Conservation (phyloP, 176 grass and related monocot genomes). For the Poa annua region DNA sequence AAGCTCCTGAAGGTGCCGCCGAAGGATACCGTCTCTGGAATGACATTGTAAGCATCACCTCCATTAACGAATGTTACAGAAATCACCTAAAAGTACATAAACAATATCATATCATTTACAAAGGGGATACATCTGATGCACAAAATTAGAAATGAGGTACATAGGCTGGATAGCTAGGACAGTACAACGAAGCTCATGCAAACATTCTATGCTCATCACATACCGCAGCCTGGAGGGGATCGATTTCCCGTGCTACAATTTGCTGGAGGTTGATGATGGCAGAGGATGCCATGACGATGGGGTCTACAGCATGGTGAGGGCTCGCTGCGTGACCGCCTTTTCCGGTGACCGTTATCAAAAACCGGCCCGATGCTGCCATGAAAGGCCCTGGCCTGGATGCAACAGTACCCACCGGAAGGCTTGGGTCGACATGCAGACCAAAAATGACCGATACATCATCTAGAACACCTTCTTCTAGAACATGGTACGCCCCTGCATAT, state of each 20-base stretch:
- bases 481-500: not conserved
- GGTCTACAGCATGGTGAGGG: conserved; percentile 1
- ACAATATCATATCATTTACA: not conserved
- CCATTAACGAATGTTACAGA: conserved; percentile 14
- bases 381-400: conserved; percentile 8
- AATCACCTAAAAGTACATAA: not conserved
- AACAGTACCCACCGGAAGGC: conserved; percentile 18
- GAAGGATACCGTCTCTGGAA: conserved; percentile 12
- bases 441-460: conserved; percentile 5
- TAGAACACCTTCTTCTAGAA: conserved; percentile 23
- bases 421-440: conserved; percentile 20
- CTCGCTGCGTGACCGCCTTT: conserved; percentile 22
- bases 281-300: conserved; percentile 14
- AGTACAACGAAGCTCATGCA: not conserved
- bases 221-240: conserved; percentile 16
- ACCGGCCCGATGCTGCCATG: conserved; percentile 18
- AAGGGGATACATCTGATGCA: conserved; percentile 4
- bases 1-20: conserved; percentile 27
- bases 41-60: conserved; percentile 27
- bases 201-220: not conserved
- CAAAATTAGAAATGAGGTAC: not conserved
- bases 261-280: conserved; percentile 16
- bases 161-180: not conserved
- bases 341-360: not conserved
- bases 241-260: conserved; percentile 22